phyloP scores from a whole-genome alignment of 768 basidiomycete species.

The Sarcodon aspratus region DNA sequence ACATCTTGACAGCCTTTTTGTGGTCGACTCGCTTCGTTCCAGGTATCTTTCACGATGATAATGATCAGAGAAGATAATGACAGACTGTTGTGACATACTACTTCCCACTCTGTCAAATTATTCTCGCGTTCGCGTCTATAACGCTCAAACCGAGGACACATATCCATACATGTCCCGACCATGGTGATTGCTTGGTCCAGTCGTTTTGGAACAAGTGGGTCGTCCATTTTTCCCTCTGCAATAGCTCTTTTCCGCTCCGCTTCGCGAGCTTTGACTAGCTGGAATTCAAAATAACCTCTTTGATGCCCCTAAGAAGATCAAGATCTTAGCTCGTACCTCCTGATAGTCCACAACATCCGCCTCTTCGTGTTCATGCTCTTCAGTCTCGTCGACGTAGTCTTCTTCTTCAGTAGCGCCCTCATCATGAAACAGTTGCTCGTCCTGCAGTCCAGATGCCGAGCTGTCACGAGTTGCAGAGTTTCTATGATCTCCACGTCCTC shows the following conservation, averaged over 20 bases:
- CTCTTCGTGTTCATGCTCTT: conserved; percentile 21
- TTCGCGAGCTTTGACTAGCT: conserved; percentile 67
- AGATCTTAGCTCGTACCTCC: conserved; percentile 61
- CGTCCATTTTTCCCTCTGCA: conserved; percentile 78
- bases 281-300: conserved; percentile 1
- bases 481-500: conserved; percentile 29
- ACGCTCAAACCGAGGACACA: conserved; percentile 92
- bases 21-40: conserved; percentile 84
- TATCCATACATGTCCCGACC: conserved; percentile 82
- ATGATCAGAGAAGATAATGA: conserved; percentile 9
- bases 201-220: conserved; percentile 66
- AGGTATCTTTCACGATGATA: conserved; percentile 46
- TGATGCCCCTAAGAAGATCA: conserved; percentile 17
- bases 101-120: conserved; percentile 80
- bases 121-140: conserved; percentile 86
- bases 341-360: conserved; percentile 12
- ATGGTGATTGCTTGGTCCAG: conserved; percentile 90
- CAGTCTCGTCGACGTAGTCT: conserved; percentile 16
- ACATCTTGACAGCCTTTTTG: conserved; percentile 83
- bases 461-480: conserved; percentile 15
- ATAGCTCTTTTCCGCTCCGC: conserved; percentile 64
- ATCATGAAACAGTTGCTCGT: conserved; percentile 3
- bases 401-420: conserved; percentile 14
- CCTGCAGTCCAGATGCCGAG: conserved; percentile 18
- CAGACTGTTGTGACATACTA: conserved; percentile 34